Base-by-base conservation (phyloP, 208 protist species). In the Crithidia bombi region DNA sequence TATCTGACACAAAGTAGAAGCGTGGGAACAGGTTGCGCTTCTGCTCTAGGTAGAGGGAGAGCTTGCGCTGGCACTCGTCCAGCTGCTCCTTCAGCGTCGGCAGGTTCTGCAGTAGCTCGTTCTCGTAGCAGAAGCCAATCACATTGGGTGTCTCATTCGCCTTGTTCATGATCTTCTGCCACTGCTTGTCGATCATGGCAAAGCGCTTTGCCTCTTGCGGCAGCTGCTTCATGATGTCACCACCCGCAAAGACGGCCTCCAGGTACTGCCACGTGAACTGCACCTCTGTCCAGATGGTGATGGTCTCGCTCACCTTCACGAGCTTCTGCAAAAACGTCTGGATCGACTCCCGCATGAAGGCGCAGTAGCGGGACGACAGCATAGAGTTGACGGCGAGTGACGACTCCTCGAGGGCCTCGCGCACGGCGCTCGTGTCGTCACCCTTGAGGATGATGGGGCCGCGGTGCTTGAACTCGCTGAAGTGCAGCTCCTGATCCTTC, bases 1-100 rank as follows among this genome's bases (percentile, higher is more conserved):
- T 93, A 72, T 99, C 97, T 35, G 98, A 99, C 32, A 99, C 96
- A 76, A 99, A 99, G 90, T 99, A 99, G 90, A 99, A 99, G 43
- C 98, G 94, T 25, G 98, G 98, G 87, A 99, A 99, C 11, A 95
- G 76, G 75, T 93, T 91, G 33, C 98, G 90, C 86, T 99, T 99
- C 75, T 94, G 94, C 75, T 99, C 98, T 15, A 99, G 90, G 83
- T 99, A 99, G 28, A 98, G 92, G 12, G 94, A 94, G 19, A 99
- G 87, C 69, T 98, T 96, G 51, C 98, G 98, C 85, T 99, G 97
- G 86, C 98, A 99, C 76, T 97, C 89, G 67, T 99, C 97, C 21
- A 99, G 90, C 80, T 98, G 93, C 63, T 98, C 94, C 79, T 97
- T 97, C 28, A 99, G 86, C 63, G 89, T 92, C 63, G 94, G 97